These are phyloP conservation scores for Syncephalastrum monosporum DNA, from an alignment of 371 early-diverging fungal species.

Conservation along the genomic window DNA sequence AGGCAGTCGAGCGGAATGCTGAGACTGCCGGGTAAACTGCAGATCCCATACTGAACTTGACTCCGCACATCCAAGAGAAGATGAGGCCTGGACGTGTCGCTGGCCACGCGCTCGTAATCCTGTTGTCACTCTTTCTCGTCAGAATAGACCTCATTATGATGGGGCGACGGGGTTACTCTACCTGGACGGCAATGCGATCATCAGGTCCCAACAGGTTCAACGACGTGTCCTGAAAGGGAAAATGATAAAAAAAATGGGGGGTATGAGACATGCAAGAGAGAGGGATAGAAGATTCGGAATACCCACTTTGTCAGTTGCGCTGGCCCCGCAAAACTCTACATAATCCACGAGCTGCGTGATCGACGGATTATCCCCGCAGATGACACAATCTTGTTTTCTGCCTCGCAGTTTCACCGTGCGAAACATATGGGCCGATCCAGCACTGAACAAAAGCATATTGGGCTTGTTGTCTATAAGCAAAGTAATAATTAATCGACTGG, in stretches of 20 bases:
- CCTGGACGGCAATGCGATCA: conserved; percentile 33
- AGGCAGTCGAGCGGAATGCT: conserved; percentile 56
- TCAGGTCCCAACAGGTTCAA: conserved; percentile 21
- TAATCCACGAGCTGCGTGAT: conserved; percentile 83
- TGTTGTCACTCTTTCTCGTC: conserved; percentile 1
- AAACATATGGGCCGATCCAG: conserved; percentile 69
- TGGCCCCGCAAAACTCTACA: conserved; percentile 84
- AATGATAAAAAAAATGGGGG: background rate
- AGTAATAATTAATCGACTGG: conserved; percentile 1
- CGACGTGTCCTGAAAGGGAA: conserved; percentile 8
- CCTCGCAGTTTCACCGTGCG: conserved; percentile 77
- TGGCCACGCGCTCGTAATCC: conserved; percentile 2
- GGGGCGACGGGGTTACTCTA: background rate
- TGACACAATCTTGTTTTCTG: conserved; percentile 70
- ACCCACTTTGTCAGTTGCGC: conserved; percentile 72
- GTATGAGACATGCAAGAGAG: background rate
- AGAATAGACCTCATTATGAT: background rate
- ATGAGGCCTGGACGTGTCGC: conserved; percentile 44
- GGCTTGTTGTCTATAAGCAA: conserved; percentile 40
- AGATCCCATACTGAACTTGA: conserved; percentile 80
- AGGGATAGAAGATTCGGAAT: background rate
- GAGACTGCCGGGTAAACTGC: conserved; percentile 64
- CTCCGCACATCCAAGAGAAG: conserved; percentile 89
- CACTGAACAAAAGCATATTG: conserved; percentile 80
- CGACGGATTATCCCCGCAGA: conserved; percentile 85